A percentile compares a stretch with the other conserved stretches of the same genome.
Evolutionary conservation across 1,284 basidiomycete genomes (phyloP).

Genomic region (Phlebopus sp.): DNA sequence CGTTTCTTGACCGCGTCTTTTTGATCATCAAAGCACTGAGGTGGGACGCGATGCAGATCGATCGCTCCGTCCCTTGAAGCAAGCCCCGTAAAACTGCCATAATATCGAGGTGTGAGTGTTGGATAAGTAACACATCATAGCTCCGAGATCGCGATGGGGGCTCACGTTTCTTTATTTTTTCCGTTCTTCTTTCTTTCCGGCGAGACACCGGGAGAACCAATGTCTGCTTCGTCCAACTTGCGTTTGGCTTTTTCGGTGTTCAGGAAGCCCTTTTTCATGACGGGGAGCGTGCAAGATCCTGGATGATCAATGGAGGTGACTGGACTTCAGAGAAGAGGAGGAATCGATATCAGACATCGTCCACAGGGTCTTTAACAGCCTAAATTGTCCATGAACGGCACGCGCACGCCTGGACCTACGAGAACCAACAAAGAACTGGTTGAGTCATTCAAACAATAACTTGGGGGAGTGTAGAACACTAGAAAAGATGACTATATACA

Average conservation of each 20-base stretch:
- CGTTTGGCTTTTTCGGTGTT: slow-evolving; percentile 20
- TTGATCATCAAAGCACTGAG: background rate
- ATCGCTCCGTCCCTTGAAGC: no score
- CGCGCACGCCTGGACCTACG: no score
- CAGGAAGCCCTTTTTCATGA: slow-evolving; percentile 24
- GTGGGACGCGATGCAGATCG: slow-evolving; percentile 12
- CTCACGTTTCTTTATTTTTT: slow-evolving; percentile 3
- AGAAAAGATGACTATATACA: no score
- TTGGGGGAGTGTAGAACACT: no score
- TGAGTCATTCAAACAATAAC: no score
- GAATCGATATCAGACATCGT: no score
- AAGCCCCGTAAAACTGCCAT: background rate
- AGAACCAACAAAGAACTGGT: no score
- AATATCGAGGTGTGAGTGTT: background rate
- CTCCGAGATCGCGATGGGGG: background rate
- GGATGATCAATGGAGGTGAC: background rate
- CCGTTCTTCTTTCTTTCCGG: slow-evolving; percentile 7
- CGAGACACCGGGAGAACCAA: background rate
- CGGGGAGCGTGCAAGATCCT: background rate
- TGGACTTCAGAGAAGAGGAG: no score
- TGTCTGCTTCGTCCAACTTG: background rate
- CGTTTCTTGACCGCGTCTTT: background rate
- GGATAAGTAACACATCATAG: no score
- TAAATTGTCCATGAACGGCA: no score
- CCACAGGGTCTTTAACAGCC: no score